Percentiles rank a stretch among this genome's conserved stretches.
phyloP scores from a whole-genome alignment of 140 eudicot species.

The Ambrosia hybrid region DNA sequence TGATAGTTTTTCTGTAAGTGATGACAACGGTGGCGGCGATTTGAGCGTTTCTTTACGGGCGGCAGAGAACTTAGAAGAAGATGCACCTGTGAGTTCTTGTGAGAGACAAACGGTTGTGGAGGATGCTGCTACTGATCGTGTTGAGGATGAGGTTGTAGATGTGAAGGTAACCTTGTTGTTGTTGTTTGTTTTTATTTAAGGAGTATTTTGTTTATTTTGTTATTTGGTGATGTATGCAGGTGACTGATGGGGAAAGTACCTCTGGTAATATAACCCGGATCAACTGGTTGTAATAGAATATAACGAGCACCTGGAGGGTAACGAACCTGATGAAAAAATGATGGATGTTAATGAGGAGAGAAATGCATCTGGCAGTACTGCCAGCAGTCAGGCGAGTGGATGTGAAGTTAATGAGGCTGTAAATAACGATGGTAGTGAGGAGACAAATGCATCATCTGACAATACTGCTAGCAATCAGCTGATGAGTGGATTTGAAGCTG shows the following conservation, averaged over 20 bases:
- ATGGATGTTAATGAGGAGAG: too few species aligned
- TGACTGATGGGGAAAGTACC: constrained; percentile 27
- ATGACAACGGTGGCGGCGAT: constrained; percentile 26
- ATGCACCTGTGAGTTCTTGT: constrained; percentile 27
- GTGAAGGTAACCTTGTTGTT: constrained; percentile 23
- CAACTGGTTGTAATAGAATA: too few species aligned
- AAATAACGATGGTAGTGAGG: too few species aligned
- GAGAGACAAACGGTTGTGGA: constrained; percentile 21
- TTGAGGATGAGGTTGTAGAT: background rate
- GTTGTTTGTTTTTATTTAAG: background rate
- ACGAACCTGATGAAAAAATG: too few species aligned
- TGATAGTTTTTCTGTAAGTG: constrained; percentile 19
- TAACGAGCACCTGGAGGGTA: too few species aligned
- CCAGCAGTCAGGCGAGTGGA: too few species aligned
- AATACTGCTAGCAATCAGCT: too few species aligned
- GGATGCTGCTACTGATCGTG: background rate
- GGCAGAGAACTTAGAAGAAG: constrained; percentile 22
- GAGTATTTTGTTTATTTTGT: background rate
- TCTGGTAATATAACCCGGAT: constrained; percentile 18
- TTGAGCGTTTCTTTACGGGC: constrained; percentile 25
- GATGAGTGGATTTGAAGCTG: too few species aligned
- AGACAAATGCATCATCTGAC: too few species aligned
- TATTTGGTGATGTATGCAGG: constrained; percentile 33
- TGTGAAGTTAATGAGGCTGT: too few species aligned
- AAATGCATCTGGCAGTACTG: too few species aligned